These are phyloP conservation scores for Penicillium silybi DNA, from an alignment of 495 filamentous ascomycete species.

Conservation along the genomic window DNA sequence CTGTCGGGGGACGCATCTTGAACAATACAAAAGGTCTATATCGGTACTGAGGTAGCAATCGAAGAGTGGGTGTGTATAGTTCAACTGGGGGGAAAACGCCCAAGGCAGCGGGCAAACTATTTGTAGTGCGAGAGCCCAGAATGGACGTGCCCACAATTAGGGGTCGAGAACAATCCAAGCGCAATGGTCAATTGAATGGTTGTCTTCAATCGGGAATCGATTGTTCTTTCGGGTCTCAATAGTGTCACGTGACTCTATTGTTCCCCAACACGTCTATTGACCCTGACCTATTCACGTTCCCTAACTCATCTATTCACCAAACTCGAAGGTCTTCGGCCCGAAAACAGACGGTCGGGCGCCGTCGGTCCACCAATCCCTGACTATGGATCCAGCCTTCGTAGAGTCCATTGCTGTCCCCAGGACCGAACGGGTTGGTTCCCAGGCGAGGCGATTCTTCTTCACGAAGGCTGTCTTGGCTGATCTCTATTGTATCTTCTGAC, in stretches of 20 bases:
- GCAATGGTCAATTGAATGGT: not conserved
- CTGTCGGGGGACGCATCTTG: constrained; percentile 9
- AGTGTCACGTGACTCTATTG: constrained; percentile 3
- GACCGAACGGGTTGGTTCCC: constrained; percentile 9
- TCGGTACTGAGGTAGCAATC: not conserved
- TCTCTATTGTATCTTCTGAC: constrained; percentile 7
- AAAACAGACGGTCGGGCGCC: constrained; percentile 18
- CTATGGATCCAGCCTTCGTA: constrained; percentile 22
- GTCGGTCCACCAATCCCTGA: constrained; percentile 20
- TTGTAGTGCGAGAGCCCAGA: not conserved
- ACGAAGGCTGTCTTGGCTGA: not conserved
- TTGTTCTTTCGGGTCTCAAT: constrained; percentile 5
- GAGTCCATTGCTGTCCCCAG: constrained; percentile 19
- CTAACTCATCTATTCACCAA: not conserved
- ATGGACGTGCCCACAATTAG: no score
- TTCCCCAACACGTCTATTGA: not conserved
- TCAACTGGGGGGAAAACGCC: not conserved
- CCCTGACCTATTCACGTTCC: not conserved
- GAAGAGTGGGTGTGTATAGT: not conserved
- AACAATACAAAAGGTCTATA: not conserved
- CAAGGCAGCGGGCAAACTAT: not conserved
- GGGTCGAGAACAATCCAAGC: not conserved
- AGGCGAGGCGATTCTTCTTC: constrained; percentile 16
- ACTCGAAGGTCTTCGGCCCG: constrained; percentile 12
- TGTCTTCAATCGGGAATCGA: not conserved